Base-by-base conservation (phyloP, 2,329 filamentous ascomycete genomes). In the Biscogniauxia mediterranea region DNA sequence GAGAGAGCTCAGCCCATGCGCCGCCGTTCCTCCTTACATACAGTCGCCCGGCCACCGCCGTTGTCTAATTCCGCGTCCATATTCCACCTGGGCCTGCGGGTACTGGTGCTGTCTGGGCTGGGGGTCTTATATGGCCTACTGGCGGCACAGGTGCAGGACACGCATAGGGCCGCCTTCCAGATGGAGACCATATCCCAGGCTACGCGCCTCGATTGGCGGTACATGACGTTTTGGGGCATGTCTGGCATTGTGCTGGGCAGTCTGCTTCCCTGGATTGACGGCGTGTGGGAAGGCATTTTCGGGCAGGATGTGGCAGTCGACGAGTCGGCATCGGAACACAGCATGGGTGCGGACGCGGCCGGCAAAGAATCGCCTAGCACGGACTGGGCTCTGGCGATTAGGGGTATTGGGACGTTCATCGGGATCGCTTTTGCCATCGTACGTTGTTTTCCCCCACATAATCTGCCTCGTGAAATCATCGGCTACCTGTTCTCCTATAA, bases 61-160 rank as follows among this genome's bases (percentile, higher is more conserved):
- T 59, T 71, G 25, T 72, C 73, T 25, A 64, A 67, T 17, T 52
- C 74, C 7, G 61, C 72, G 8, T 66, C 74, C 3, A 61, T 74
- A n/a, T 70, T 89, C 2, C 85, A 87, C 0, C 75, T 89, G 1
- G 66, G 77, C 4, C 70, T 85, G 25, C 85, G 91, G 58, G 84
- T 84, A 1, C 74, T 81, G 0, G 77, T 95, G 2, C 82, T 98
- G 9, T 95, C 95, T 71, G 77, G 83, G 0, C 87, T 97, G 46
- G 95, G 95, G 0, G 82, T 94, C 57, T 85, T 89, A 17, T 98
- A 97, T 74, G 94, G 94, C 1, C 79, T 90, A 1, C 81, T 97
- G 50, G 89, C 97, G 49, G 88, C 89, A 20, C 88, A 92, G 72
- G 79, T 98, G 52, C 92, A 94, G 68, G 86, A 89, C 64, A 85